Conservation (phyloP, 371 early-diverging fungal species). For the Massospora cicadina region DNA sequence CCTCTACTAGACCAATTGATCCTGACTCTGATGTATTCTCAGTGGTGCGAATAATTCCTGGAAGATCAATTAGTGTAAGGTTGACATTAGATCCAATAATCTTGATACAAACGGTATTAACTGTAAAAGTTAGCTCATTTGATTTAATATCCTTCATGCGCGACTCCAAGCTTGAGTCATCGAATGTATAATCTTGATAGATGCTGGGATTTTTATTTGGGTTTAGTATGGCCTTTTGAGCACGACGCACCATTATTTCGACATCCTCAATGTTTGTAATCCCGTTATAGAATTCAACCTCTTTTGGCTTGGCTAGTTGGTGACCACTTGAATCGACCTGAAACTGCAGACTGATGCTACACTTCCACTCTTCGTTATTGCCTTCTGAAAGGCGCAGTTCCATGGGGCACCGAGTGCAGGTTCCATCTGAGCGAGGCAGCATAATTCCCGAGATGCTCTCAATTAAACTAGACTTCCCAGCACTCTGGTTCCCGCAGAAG, state of each 20-base stretch:
- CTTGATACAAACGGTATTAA: constrained; percentile 26
- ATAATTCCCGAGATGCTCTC: constrained; percentile 25
- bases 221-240: constrained; percentile 28
- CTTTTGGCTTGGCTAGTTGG: constrained; percentile 13
- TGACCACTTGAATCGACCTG: constrained; percentile 19
- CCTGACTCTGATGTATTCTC: constrained; percentile 17
- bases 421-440: constrained; percentile 25
- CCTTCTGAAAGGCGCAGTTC: constrained; percentile 20
- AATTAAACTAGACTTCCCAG: constrained; percentile 23
- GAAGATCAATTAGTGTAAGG: constrained; percentile 27
- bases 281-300: constrained; percentile 16
- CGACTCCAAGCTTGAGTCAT: constrained; percentile 13
- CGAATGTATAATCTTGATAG: constrained; percentile 12
- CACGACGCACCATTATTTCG: constrained; percentile 19
- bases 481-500: constrained; percentile 34
- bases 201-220: constrained; percentile 16
- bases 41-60: constrained; percentile 27
- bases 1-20: constrained; percentile 21
- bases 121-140: constrained; percentile 24
- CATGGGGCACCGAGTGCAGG: constrained; percentile 27
- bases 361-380: constrained; percentile 15
- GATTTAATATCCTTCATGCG: constrained; percentile 7
- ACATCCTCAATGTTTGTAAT: constrained; percentile 15
- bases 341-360: constrained; percentile 21
- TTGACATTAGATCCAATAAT: constrained; percentile 22